Base-by-base conservation (phyloP, 345 rosid genomes). In the Boechera divaricarpa region DNA sequence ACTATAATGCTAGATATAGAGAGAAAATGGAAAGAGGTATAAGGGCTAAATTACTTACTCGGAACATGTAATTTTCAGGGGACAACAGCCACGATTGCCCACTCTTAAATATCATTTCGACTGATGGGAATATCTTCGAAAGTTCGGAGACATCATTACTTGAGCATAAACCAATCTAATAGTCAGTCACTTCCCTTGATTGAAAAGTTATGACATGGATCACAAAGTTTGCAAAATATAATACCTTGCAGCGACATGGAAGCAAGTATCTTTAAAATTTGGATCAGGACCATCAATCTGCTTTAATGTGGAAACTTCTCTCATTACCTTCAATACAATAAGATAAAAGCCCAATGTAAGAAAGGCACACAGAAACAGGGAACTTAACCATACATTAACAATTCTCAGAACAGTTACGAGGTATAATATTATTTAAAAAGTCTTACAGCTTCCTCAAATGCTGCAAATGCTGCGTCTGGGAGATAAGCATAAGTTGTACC, bases 401-500 rank as follows among this genome's bases (percentile, higher is more conserved):
- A 16, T 15, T 57, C 48, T 41, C 52, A 7, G 45, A 53, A 55
- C 9, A 52, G 28, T 39, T 41, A 38, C 11, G 10, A 10, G 35
- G 42, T 11, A 31, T 3, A 42, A 4, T 2, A 15, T 39, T 2
- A 39, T 39, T 1, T 35, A 15, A 33, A 42, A 65, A 21, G 59
- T 72, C 93, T 83, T 84, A 92, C 97, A 79, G 93, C 93, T 60
- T 89, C 81, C 80, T 88, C 91, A 78, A 92, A 92, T 47, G 86
- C 90, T 44, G 52, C 26, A 83, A 89, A 95, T 21, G 90, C 97
- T 32, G 86, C 85, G 76, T 89, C 92, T 10, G 98, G 97, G 29
- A 94, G 88, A 83, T 94, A 94, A 54, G 94, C 94, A 73, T 90
- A 94, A 9, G 97, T 94, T 13, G 98, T 87, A 26, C 98, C 98